Evolutionary conservation across 257 asterid genomes (phyloP).

Genomic region (Solanum medicagineum): DNA sequence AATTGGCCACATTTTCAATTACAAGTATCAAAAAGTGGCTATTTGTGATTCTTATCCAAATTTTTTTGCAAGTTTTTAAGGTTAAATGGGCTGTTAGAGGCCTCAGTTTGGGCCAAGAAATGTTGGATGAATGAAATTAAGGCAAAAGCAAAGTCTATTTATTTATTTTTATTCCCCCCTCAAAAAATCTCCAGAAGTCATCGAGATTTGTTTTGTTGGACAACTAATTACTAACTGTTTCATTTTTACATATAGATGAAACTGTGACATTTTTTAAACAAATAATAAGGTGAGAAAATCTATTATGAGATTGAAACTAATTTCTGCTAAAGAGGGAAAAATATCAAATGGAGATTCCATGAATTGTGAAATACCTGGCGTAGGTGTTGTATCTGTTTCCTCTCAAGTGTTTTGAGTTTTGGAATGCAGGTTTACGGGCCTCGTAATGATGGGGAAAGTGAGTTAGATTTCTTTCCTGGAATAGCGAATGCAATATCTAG

Average conservation of each 20-base stretch:
- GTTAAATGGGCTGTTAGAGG: background rate
- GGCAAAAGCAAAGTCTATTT: background rate
- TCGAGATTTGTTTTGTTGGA: background rate
- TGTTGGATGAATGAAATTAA: background rate
- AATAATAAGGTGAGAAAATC: background rate
- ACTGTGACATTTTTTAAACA: background rate
- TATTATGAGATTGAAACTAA: background rate
- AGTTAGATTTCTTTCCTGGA: conserved; percentile 70
- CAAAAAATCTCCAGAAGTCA: background rate
- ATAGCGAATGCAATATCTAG: conserved; percentile 35
- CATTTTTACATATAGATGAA: background rate
- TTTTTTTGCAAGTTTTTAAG: background rate
- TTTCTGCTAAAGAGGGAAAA: background rate
- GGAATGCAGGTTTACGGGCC: conserved; percentile 83
- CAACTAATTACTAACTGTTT: background rate
- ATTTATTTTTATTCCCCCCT: background rate
- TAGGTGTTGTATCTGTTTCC: background rate
- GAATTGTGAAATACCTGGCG: background rate
- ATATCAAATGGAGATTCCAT: background rate
- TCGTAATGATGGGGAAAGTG: conserved; percentile 21
- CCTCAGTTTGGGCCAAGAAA: background rate
- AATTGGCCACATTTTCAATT: background rate
- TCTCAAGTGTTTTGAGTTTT: background rate
- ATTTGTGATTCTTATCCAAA: background rate
- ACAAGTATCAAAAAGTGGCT: background rate